phyloP scores from a whole-genome alignment of 2,329 filamentous ascomycete genomes.

The Fusarium sp. region DNA sequence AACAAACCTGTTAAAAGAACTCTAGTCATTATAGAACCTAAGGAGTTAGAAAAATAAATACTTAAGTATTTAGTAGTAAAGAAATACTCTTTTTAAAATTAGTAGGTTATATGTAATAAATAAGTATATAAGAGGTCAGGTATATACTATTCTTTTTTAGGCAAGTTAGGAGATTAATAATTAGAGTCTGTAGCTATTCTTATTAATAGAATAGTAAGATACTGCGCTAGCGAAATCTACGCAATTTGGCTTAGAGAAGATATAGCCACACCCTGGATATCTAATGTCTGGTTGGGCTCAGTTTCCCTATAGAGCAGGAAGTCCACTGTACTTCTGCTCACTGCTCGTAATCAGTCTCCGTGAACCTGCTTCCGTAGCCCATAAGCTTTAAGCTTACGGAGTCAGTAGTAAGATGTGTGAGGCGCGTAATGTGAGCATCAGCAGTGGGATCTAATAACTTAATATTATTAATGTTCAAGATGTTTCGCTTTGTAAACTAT shows the following conservation, averaged over 20 bases:
- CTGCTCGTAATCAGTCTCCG: background rate
- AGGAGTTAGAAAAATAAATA: too few species aligned
- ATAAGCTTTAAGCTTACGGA: background rate
- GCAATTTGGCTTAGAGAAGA: background rate
- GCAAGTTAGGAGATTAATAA: background rate
- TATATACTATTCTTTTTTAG: background rate
- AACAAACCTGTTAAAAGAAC: background rate
- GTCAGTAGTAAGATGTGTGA: too few species aligned
- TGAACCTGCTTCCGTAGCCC: background rate
- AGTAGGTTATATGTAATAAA: too few species aligned
- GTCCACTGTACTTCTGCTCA: background rate
- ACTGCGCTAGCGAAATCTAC: background rate
- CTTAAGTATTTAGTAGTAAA: too few species aligned
- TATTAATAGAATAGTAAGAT: background rate
- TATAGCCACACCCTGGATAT: background rate
- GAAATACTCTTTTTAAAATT: too few species aligned
- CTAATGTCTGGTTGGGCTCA: background rate
- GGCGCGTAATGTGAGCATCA: too few species aligned
- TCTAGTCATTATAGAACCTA: too few species aligned
- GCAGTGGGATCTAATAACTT: too few species aligned
- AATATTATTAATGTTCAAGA: too few species aligned
- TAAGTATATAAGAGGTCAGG: background rate
- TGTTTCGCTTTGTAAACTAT: background rate
- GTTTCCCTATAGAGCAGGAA: background rate
- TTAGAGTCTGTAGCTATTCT: too few species aligned